Evolutionary conservation across 768 basidiomycete genomes (phyloP).

Genomic region (Pleurotus tuoliensis): DNA sequence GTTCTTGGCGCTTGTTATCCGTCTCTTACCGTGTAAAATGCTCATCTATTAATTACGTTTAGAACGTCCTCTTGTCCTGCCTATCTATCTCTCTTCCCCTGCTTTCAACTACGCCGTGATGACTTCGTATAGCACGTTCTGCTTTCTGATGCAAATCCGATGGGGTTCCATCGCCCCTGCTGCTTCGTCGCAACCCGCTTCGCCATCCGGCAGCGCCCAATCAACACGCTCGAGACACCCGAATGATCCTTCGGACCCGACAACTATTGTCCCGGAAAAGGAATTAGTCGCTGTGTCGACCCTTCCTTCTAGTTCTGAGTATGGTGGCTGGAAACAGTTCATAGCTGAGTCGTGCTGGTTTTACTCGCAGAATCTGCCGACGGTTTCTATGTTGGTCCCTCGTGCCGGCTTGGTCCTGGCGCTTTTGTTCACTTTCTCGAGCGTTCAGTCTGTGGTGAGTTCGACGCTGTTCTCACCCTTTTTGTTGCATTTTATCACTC

Average conservation of each 20-base stretch:
- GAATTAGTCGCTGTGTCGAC: not conserved
- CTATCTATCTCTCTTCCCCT: constrained; percentile 79
- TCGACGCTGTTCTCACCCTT: not conserved
- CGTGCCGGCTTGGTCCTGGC: constrained; percentile 75
- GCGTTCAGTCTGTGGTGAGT: not conserved
- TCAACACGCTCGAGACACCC: not conserved
- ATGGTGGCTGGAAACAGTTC: constrained; percentile 33
- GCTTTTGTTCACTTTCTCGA: constrained; percentile 62
- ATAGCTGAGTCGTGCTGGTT: constrained; percentile 84
- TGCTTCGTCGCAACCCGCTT: not conserved
- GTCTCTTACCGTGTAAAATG: too few species aligned
- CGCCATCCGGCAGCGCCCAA: not conserved
- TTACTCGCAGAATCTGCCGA: constrained; percentile 83
- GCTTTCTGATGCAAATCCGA: constrained; percentile 79
- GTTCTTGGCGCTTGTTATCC: constrained; percentile 28
- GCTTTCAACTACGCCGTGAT: constrained; percentile 73
- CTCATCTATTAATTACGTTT: constrained; percentile 3
- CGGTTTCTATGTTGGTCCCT: constrained; percentile 77
- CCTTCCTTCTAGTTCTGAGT: not conserved
- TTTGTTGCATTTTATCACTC: not conserved
- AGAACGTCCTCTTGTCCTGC: constrained; percentile 83
- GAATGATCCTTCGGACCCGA: constrained; percentile 3
- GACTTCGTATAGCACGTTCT: constrained; percentile 79
- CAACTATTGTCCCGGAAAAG: not conserved
- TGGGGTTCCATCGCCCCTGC: constrained; percentile 40